Base-by-base conservation (phyloP, 495 filamentous ascomycete genomes). In the Glutinoglossum americanum region DNA sequence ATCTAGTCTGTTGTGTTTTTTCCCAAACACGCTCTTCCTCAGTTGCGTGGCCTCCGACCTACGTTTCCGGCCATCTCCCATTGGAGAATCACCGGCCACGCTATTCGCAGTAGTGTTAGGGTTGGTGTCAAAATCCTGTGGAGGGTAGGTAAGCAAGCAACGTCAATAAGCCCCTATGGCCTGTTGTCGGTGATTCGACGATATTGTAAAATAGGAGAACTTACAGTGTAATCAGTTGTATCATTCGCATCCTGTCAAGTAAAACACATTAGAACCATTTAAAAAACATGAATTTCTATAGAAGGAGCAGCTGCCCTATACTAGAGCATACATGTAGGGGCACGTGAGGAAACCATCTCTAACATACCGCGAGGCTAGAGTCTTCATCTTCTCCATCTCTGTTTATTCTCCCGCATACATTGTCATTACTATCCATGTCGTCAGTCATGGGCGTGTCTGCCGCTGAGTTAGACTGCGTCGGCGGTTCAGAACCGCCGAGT, bases 41-140 rank as follows among this genome's bases (percentile, higher is more conserved):
- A 95, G 73, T 64, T 87, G 80, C 51, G 85, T 87, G 47, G 81
- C 89, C 64, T 94, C 87, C 44, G 85, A 82, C 56, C 88, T 79
- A 64, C 82, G 79, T 69, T 84, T 88, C 30, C 92, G 83, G 13
- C 89, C 89, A 73, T 97, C 92, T 23, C 67, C 59, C 23, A 70
- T 70, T 25, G 68, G 59, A 33, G 69, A 67, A 60, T 94, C 87
- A 55, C 86, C 89, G 59, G 76, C 80, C 62, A 90, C 80, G 66
- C 87, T 94, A 73, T 84, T 94, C 58, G 84, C 86, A 41, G 85
- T 89, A 7, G 88, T 93, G 60, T 93, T 93, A 1, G 87, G 87
- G 63, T 93, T 89, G 17, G 88, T 93, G 66, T 96, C 89, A 8
- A 87, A 89, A 64, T 96, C 89, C 77, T 82, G 51, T 25, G 62